Conservation (phyloP, 305 asterid genomes). For the Solanum hybrid region DNA sequence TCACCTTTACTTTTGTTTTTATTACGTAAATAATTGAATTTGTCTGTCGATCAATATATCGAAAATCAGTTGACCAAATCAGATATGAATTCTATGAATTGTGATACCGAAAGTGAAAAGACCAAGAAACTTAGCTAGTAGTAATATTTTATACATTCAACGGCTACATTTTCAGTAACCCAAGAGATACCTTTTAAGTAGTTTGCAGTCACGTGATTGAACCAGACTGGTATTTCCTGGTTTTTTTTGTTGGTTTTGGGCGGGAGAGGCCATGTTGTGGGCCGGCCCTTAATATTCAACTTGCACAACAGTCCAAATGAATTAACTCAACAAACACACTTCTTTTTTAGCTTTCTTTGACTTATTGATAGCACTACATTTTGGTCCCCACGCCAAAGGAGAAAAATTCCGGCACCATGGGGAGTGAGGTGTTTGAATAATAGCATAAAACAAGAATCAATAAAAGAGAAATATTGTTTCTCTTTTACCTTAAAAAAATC, state of each 20-base stretch:
- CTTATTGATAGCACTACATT: background rate
- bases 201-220: constrained; percentile 2
- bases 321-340: background rate
- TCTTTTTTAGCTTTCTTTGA: background rate
- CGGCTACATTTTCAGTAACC: constrained; percentile 15
- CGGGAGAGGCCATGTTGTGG: constrained; percentile 4
- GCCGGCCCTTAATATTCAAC: background rate
- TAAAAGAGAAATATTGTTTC: background rate
- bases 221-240: background rate
- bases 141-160: background rate
- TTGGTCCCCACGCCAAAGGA: constrained; percentile 8
- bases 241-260: background rate
- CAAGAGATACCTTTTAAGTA: constrained; percentile 8
- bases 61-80: too few relatives aligned
- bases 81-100: background rate
- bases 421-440: background rate
- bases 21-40: background rate
- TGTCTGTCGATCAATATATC: background rate
- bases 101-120: background rate
- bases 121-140: background rate
- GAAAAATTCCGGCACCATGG: constrained; percentile 1
- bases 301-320: background rate
- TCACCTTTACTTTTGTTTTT: background rate
- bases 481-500: background rate
- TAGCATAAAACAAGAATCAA: background rate